Evolutionary conservation across 1,139 yeast genomes (phyloP).

Genomic region (Sugiyamaella paludigena): DNA sequence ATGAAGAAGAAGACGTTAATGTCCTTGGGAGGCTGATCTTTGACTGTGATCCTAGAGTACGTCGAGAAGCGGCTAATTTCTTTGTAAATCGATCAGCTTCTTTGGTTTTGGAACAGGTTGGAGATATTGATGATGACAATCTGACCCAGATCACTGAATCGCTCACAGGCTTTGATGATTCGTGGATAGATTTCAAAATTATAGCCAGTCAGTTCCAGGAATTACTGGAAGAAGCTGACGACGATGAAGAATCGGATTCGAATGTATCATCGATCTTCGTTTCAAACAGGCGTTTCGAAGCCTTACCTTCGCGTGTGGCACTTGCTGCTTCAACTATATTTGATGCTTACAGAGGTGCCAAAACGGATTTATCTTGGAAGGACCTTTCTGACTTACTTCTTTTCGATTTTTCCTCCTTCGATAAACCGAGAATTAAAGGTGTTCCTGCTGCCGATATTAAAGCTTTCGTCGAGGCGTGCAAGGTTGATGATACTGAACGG

Average conservation of each 20-base stretch:
- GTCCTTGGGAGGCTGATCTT: constrained; percentile 39
- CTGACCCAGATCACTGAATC: constrained; percentile 18
- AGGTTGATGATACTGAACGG: constrained; percentile 26
- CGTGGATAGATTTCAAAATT: constrained; percentile 30
- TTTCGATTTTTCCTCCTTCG: constrained; percentile 33
- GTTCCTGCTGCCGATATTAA: constrained; percentile 20
- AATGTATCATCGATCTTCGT: background rate
- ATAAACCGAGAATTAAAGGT: constrained; percentile 6
- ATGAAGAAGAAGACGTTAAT: constrained; percentile 51
- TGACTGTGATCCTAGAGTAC: constrained; percentile 40
- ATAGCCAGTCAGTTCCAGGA: constrained; percentile 18
- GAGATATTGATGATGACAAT: constrained; percentile 16
- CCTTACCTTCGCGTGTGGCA: constrained; percentile 16
- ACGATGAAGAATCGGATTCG: background rate
- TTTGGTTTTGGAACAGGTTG: constrained; percentile 15
- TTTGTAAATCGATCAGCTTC: constrained; percentile 10
- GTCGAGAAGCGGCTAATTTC: constrained; percentile 32
- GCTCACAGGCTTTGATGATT: constrained; percentile 19
- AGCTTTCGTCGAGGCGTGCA: constrained; percentile 20
- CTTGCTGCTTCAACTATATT: constrained; percentile 24
- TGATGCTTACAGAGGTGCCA: constrained; percentile 24
- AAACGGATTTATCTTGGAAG: constrained; percentile 24
- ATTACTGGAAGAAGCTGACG: constrained; percentile 13
- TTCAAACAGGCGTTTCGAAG: constrained; percentile 14
- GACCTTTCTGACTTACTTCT: constrained; percentile 27